Evolutionary conservation across 1,284 basidiomycete species (phyloP).

Genomic region (Ustilago lituana): DNA sequence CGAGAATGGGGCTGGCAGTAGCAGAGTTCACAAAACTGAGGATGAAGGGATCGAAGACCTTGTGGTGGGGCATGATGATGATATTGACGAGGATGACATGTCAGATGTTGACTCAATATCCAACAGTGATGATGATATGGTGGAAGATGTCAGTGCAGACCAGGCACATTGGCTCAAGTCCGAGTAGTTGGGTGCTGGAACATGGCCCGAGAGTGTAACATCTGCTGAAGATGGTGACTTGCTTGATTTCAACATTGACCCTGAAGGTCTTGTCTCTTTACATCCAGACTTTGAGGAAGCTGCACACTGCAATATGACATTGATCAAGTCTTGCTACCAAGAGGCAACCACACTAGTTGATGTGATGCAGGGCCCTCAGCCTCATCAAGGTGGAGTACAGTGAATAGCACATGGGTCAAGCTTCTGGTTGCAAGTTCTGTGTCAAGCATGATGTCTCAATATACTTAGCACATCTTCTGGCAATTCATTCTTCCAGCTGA

Average conservation of each 20-base stretch:
- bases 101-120: constrained; percentile 43
- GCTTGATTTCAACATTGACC: constrained; percentile 60
- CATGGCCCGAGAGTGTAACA: constrained; percentile 49
- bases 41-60: constrained; percentile 36
- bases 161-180: constrained; percentile 38
- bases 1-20: constrained; percentile 5
- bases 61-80: constrained; percentile 7
- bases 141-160: constrained; percentile 19
- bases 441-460: too few relatives aligned
- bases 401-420: too few relatives aligned
- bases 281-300: constrained; percentile 60
- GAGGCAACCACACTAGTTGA: constrained; percentile 52
- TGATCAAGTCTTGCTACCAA: constrained; percentile 57
- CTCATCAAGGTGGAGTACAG: too few relatives aligned
- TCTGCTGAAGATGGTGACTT: constrained; percentile 48
- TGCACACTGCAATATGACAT: constrained; percentile 56
- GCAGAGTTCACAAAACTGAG: constrained; percentile 4
- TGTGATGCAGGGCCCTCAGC: too few relatives aligned
- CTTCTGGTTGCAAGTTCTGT: too few relatives aligned
- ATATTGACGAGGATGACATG: constrained; percentile 39
- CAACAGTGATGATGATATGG: constrained; percentile 42
- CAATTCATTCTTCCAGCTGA: too few relatives aligned
- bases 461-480: too few relatives aligned
- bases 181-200: constrained; percentile 25
- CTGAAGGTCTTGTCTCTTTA: constrained; percentile 60